phyloP scores from a whole-genome alignment of 2,329 filamentous ascomycete species.

The Emmonsiellopsis sp. region DNA sequence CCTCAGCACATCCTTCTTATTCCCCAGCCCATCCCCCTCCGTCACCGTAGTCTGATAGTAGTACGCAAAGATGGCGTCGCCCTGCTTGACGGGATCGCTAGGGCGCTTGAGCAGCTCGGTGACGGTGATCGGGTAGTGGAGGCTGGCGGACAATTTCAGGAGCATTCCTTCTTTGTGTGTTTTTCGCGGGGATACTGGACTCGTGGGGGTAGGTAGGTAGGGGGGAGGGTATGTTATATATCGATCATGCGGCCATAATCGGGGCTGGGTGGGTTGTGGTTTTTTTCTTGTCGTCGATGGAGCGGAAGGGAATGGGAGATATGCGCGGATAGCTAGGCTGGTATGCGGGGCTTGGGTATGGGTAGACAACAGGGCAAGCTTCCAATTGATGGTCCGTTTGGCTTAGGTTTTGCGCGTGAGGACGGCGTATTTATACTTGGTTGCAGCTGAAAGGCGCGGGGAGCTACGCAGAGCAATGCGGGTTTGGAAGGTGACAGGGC shows the following conservation, averaged over 20 bases:
- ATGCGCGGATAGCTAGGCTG: no score
- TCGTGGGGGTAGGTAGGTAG: background rate
- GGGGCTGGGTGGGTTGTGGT: background rate
- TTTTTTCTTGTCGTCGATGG: no score
- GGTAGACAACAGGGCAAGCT: no score
- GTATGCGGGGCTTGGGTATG: no score
- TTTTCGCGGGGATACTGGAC: background rate
- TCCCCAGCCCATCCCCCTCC: conserved; percentile 60
- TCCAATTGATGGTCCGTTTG: no score
- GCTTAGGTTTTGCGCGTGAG: no score
- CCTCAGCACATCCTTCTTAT: conserved; percentile 59
- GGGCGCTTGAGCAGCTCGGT: conserved; percentile 69
- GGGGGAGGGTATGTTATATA: background rate
- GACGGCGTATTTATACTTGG: no score
- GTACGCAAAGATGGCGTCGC: conserved; percentile 77
- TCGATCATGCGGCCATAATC: background rate
- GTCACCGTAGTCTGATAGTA: conserved; percentile 67
- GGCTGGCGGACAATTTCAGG: conserved; percentile 41
- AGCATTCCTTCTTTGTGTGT: conserved; percentile 28
- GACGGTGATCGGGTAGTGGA: conserved; percentile 91
- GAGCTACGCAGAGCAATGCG: no score
- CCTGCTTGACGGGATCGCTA: conserved; percentile 65
- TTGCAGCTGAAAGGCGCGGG: no score
- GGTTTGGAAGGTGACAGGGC: no score
- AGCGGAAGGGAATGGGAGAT: no score